Base-by-base conservation (phyloP, 192 early-diverging fungal genomes). In the Powellomyces hirtus region DNA sequence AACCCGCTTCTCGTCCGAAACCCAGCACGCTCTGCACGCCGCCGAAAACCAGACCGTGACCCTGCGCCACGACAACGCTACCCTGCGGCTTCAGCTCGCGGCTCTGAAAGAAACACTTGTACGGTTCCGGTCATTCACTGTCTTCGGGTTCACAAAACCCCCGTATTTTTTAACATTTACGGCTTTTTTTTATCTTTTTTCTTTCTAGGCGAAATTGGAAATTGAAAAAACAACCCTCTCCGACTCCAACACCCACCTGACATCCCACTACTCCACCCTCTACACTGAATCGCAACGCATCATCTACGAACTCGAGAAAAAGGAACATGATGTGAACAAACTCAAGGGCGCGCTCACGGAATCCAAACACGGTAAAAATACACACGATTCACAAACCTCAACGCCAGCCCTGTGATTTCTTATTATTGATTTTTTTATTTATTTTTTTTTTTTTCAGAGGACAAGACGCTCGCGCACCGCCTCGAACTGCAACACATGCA, bases 301-400 rank as follows among this genome's bases (percentile, higher is more conserved):
- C 52, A 67, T 78, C 45, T 61, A 78, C 57, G 63, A 46, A 33
- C 62, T 75, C n/a, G 69, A 84, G 45, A 46, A 78, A 33, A 79
- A 75, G 46, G 81, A 83, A 56, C 82, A 84, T 51, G 82, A 84
- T 64, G 68, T 82, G 26, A 84, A 84, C 59, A 45, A 56, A 7
- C 34, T 84, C n/a, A 82, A 79, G 44, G 64, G 68, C 13, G 75
- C 71, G 49, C n/a, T 77, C 0, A 26, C 51, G 18, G 77, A 81
- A 35, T 33, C 29, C 53, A 27, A 34, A 33, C 53, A 56, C 33
- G 40, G 40, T 42, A 42, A 42, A n/a, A n/a, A n/a, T n/a, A n/a
- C n/a, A n/a, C n/a, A n/a, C n/a, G n/a, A n/a, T n/a, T n/a, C n/a
- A n/a, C n/a, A n/a, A n/a, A n/a, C n/a, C n/a, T n/a, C n/a, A n/a